Percentiles rank a stretch among this genome's conserved stretches.
phyloP scores from a whole-genome alignment of 768 basidiomycete species.

The Russula ochroleuca region DNA sequence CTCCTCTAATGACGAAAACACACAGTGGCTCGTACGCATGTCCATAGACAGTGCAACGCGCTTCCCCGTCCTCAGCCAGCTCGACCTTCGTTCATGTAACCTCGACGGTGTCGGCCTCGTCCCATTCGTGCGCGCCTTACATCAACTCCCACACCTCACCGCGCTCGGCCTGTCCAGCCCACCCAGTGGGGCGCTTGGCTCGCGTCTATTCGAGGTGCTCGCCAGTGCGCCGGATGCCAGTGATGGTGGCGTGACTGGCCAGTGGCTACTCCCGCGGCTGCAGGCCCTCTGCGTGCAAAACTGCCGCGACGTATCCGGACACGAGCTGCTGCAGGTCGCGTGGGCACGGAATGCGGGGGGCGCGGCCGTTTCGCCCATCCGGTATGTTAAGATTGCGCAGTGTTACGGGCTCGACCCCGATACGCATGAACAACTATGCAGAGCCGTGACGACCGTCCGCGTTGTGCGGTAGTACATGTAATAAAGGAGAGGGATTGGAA shows the following conservation, averaged over 20 bases:
- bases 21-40: conserved; percentile 33
- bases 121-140: conserved; percentile 33
- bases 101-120: conserved; percentile 34
- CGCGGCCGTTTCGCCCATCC: conserved; percentile 28
- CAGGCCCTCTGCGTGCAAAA: conserved; percentile 33
- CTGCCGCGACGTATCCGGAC: conserved; percentile 33
- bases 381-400: conserved; percentile 31
- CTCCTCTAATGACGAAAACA: conserved; percentile 30
- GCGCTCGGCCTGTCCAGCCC: conserved; percentile 33
- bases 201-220: conserved; percentile 33
- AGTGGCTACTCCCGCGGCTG: conserved; percentile 33
- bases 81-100: conserved; percentile 34
- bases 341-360: conserved; percentile 28
- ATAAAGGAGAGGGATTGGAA: neutral
- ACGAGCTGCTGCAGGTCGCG: conserved; percentile 33
- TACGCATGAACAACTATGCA: conserved; percentile 29
- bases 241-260: conserved; percentile 10
- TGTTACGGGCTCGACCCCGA: conserved; percentile 31
- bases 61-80: conserved; percentile 30
- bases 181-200: conserved; percentile 29
- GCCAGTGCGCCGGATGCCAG: conserved; percentile 25
- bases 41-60: conserved; percentile 26
- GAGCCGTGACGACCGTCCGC: conserved; percentile 30
- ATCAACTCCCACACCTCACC: conserved; percentile 32
- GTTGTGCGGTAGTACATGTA: conserved; percentile 19